Base-by-base conservation (phyloP, 169 alveolate species). In the Prorocentrum cordatum region DNA sequence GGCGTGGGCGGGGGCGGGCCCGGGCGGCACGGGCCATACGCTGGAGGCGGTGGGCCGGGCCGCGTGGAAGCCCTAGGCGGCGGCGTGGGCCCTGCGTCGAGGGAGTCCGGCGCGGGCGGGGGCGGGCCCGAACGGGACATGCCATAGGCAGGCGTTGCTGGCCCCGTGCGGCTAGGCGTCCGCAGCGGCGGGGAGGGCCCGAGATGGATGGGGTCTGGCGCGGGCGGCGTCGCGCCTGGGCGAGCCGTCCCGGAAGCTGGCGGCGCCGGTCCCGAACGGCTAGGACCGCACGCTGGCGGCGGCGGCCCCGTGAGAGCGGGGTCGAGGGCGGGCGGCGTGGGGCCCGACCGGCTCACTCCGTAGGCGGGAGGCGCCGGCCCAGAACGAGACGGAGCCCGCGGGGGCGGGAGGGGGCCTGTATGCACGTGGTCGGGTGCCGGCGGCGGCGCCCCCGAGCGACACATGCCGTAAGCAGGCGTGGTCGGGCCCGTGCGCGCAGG, bases 111-210 rank as follows among this genome's bases (percentile, higher is more conserved):
- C 2, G 36, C 83, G 3, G 71, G 24, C 80, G 29, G 39, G 12
- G 47, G 3, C 7, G 35, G 27, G 4, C 75, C 91, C 10, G 47
- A 61, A 2, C 82, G 61, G 82, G 42, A 26, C 85, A 84, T 67
- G 72, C 92, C 92, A 35, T 33, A 84, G 32, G 35, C 85, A 4
- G 58, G 29, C 64, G n/a, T 26, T 12, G 50, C 33, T 32, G 26
- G 35, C 22, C 85, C 92, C 16, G 35, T 20, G 31, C 77, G 62
- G 36, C 27, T 9, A 47, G 26, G 32, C 33, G 85, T 32, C 27
- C 75, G 73, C 64, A 33, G 14, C 32, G 68, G 27, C 35, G 29
- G 4, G 9, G 54, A 3, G 1, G 42, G 20, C 39, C 71, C 92
- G 20, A 29, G 36, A 45, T 58, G 14, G 26, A 58, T 3, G 47